Conservation (phyloP, 2,329 filamentous ascomycete species). For the Pyrenophora graminea region DNA sequence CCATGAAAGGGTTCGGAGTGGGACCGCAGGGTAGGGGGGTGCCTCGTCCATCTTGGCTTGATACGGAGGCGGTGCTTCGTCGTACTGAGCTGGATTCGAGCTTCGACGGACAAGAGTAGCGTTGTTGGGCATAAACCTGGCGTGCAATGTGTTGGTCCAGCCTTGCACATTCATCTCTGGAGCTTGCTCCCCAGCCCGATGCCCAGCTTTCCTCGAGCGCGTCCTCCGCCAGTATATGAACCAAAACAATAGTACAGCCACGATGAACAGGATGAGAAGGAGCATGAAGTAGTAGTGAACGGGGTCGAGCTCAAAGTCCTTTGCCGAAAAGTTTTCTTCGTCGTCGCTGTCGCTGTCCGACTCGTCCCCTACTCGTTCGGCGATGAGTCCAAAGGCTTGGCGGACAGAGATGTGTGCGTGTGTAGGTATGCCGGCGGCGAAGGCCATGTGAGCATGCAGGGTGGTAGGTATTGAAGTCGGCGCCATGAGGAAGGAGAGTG, state of each 20-base stretch:
- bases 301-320: conserved; percentile 31
- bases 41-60: conserved; percentile 39
- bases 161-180: conserved; percentile 45
- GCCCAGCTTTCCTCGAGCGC: conserved; percentile 36
- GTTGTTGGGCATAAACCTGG: conserved; percentile 25
- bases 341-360: not conserved
- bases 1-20: conserved; percentile 46
- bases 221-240: conserved; percentile 52
- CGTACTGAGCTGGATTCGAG: conserved; percentile 66
- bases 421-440: no score
- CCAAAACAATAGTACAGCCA: conserved; percentile 49
- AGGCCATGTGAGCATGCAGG: no score
- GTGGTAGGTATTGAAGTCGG: no score
- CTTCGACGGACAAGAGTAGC: conserved; percentile 36
- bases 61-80: conserved; percentile 69
- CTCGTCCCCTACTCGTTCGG: no score
- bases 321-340: not conserved
- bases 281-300: conserved; percentile 58
- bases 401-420: no score
- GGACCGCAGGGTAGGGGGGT: conserved; percentile 33
- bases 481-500: no score
- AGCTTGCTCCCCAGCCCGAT: conserved; percentile 38
- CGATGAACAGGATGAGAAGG: conserved; percentile 59
- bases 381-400: no score
- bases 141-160: conserved; percentile 38